Evolutionary conservation across 2,329 filamentous ascomycete species (phyloP).

Genomic region (Chaetomiaceae sp.): DNA sequence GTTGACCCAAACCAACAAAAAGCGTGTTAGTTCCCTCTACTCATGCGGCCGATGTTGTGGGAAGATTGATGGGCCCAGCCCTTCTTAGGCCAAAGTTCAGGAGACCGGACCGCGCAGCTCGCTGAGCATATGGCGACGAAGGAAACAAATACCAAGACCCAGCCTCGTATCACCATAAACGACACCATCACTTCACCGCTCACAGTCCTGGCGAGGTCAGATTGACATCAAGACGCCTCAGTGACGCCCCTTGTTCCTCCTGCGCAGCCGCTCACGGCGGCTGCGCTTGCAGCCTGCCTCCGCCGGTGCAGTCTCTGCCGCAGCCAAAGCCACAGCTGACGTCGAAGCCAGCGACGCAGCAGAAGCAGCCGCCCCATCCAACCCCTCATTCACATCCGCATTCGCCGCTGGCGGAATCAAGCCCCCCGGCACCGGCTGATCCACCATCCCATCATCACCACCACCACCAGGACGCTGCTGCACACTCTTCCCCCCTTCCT

Average conservation of each 20-base stretch:
- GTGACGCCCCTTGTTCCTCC: not conserved
- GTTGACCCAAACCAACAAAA: no score
- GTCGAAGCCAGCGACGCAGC: no score
- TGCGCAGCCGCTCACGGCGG: not conserved
- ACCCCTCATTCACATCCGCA: not conserved
- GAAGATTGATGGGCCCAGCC: no score
- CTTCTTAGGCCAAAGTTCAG: no score
- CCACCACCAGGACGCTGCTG: not conserved
- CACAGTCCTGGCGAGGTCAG: no score
- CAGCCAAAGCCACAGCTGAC: not conserved
- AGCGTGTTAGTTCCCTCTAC: no score
- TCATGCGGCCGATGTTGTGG: no score
- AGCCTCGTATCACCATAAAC: constrained; percentile 2
- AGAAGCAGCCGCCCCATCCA: not conserved
- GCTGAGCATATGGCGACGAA: no score
- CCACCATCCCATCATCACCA: not conserved
- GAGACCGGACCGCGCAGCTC: no score
- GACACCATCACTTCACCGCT: not conserved
- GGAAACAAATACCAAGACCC: no score
- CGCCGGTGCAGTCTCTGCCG: no score
- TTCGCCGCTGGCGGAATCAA: constrained; percentile 5
- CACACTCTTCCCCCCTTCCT: constrained; percentile 27
- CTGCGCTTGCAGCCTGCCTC: not conserved
- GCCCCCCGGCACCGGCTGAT: constrained; percentile 2
- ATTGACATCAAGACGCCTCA: no score